phyloP scores from a whole-genome alignment of 2,329 filamentous ascomycete species.

The Fusarium bulbicola region DNA sequence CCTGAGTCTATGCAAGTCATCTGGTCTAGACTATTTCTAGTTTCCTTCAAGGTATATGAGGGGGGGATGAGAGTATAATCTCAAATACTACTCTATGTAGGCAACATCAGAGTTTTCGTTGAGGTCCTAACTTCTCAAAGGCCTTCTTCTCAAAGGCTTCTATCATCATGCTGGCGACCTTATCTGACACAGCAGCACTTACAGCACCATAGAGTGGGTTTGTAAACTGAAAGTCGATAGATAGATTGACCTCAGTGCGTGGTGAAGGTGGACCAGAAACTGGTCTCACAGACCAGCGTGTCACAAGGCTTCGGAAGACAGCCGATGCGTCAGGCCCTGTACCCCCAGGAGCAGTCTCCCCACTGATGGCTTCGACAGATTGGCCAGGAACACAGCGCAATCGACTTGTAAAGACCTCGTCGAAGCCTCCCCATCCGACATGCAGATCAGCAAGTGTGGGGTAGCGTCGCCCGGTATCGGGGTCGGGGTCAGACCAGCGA shows the following conservation, averaged over 20 bases:
- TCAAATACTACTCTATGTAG: not conserved
- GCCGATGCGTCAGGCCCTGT: constrained; percentile 52
- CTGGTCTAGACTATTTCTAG: not conserved
- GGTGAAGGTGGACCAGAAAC: constrained; percentile 42
- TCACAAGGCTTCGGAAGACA: constrained; percentile 75
- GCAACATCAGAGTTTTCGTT: constrained; percentile 20
- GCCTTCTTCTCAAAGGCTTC: constrained; percentile 91
- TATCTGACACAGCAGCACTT: constrained; percentile 82
- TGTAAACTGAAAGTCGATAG: constrained; percentile 83
- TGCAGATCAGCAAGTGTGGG: constrained; percentile 82
- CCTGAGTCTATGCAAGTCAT: not conserved
- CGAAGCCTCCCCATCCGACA: constrained; percentile 85
- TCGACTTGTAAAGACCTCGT: constrained; percentile 83
- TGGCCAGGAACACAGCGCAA: constrained; percentile 79
- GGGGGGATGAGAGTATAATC: not conserved
- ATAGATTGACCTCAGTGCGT: constrained; percentile 76
- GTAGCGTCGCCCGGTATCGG: constrained; percentile 60
- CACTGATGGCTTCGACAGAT: constrained; percentile 81
- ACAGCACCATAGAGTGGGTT: constrained; percentile 89
- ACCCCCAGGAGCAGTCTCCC: constrained; percentile 59
- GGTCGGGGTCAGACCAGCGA: constrained; percentile 68
- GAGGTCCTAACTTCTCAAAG: constrained; percentile 51
- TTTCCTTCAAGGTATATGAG: not conserved
- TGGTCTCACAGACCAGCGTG: constrained; percentile 72
- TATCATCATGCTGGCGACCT: constrained; percentile 88